Conservation (phyloP, 441 rosid species). For the Hura crepitans region DNA sequence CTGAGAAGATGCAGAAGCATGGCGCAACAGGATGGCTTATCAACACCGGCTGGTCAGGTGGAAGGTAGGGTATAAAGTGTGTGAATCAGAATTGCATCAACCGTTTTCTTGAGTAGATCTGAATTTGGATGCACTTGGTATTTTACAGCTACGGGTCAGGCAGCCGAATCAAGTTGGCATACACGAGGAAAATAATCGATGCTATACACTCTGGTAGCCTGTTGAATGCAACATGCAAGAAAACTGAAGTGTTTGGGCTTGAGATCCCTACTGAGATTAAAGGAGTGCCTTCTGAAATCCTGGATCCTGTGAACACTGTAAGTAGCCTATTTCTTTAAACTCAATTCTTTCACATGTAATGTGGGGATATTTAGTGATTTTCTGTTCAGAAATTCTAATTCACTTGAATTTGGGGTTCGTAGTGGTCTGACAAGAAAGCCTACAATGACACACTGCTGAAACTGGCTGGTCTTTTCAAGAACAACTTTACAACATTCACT, state of each 20-base stretch:
- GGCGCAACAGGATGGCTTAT: constrained; percentile 96
- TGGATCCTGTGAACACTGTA: constrained; percentile 73
- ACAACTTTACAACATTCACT: constrained; percentile 41
- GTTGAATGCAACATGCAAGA: constrained; percentile 62
- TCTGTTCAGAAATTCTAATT: background rate
- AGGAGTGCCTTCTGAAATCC: constrained; percentile 83
- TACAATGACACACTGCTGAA: constrained; percentile 47
- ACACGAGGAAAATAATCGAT: constrained; percentile 86
- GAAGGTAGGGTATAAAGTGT: constrained; percentile 50
- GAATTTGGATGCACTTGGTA: background rate
- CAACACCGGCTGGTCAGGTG: constrained; percentile 97
- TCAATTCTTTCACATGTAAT: background rate
- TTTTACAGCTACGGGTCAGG: constrained; percentile 78
- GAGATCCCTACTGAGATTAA: constrained; percentile 68
- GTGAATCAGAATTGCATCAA: background rate
- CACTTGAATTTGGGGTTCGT: constrained; percentile 16
- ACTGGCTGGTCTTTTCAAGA: constrained; percentile 49
- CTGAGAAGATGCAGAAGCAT: constrained; percentile 89
- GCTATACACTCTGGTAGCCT: constrained; percentile 84
- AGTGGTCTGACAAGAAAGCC: constrained; percentile 56
- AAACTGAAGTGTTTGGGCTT: constrained; percentile 74
- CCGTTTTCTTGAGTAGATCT: background rate
- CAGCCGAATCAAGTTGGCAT: constrained; percentile 75
- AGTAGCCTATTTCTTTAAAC: constrained; percentile 25
- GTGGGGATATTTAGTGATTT: background rate